phyloP scores from a whole-genome alignment of 768 basidiomycete genomes.

The Russula foetens region DNA sequence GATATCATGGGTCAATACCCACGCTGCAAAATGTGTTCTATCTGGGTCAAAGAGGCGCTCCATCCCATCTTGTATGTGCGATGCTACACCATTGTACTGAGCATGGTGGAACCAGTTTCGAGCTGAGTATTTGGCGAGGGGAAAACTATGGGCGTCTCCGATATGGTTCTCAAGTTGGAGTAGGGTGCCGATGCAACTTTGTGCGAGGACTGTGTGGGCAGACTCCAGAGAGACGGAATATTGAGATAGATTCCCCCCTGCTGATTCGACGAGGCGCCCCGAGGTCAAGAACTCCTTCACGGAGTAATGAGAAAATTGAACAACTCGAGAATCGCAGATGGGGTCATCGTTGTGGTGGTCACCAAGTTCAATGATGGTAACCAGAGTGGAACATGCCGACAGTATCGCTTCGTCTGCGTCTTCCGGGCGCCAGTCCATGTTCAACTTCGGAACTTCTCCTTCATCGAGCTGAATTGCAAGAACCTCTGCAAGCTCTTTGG shows the following conservation, averaged over 20 bases:
- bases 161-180: not conserved
- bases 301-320: conserved; percentile 7
- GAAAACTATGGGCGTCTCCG: not conserved
- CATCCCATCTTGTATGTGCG: not conserved
- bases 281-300: conserved; percentile 4
- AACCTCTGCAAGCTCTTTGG: not conserved
- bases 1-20: not conserved
- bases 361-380: not conserved
- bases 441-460: not conserved
- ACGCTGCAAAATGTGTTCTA: not conserved
- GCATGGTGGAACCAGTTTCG: not conserved
- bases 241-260: not conserved
- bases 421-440: not conserved
- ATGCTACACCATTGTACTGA: not conserved
- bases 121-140: not conserved
- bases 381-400: not conserved
- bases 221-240: not conserved
- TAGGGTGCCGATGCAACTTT: conserved; percentile 1
- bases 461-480: not conserved
- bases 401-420: not conserved
- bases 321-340: not conserved
- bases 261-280: not conserved
- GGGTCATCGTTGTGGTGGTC: not conserved
- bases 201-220: not conserved
- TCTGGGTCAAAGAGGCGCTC: not conserved